Evolutionary conservation across 495 filamentous ascomycete genomes (phyloP).

Genomic region (Penicillium arizonense): DNA sequence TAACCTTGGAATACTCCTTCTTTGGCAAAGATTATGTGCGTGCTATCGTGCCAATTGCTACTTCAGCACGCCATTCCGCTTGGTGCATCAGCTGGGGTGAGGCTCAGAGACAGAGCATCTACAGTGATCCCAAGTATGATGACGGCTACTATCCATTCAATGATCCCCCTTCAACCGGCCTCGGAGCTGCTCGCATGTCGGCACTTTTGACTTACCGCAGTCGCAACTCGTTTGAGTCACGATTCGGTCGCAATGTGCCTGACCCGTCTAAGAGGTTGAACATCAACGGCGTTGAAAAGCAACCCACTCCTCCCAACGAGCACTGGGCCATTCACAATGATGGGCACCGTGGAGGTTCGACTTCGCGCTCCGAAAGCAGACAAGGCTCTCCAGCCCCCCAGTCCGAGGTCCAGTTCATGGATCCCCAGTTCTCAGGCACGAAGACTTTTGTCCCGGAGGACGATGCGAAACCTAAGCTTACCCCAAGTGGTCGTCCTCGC

Average conservation of each 20-base stretch:
- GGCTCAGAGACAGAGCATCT: constrained; percentile 96
- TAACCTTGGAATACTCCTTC: constrained; percentile 94
- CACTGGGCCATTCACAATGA: constrained; percentile 97
- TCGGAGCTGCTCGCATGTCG: constrained; percentile 95
- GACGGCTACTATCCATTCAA: constrained; percentile 89
- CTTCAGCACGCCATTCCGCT: constrained; percentile 91
- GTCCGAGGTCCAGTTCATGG: constrained; percentile 49
- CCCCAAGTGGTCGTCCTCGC: constrained; percentile 37
- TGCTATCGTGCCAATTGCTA: constrained; percentile 89
- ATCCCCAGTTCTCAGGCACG: constrained; percentile 79
- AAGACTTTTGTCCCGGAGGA: constrained; percentile 42
- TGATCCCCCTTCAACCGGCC: constrained; percentile 79
- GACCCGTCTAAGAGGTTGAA: constrained; percentile 76
- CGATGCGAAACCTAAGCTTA: constrained; percentile 13
- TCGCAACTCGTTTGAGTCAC: constrained; percentile 92
- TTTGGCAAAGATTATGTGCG: constrained; percentile 93
- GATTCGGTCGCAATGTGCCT: constrained; percentile 90
- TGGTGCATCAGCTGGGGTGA: constrained; percentile 99
- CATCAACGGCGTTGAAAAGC: constrained; percentile 65
- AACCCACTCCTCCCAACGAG: constrained; percentile 68
- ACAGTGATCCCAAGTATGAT: constrained; percentile 96
- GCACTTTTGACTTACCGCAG: constrained; percentile 93
- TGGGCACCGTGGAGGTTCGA: constrained; percentile 65
- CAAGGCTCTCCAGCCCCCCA: constrained; percentile 33
- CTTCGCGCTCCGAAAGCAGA: constrained; percentile 33